phyloP scores from a whole-genome alignment of 2,329 filamentous ascomycete species.

The Colletotrichum costaricense region DNA sequence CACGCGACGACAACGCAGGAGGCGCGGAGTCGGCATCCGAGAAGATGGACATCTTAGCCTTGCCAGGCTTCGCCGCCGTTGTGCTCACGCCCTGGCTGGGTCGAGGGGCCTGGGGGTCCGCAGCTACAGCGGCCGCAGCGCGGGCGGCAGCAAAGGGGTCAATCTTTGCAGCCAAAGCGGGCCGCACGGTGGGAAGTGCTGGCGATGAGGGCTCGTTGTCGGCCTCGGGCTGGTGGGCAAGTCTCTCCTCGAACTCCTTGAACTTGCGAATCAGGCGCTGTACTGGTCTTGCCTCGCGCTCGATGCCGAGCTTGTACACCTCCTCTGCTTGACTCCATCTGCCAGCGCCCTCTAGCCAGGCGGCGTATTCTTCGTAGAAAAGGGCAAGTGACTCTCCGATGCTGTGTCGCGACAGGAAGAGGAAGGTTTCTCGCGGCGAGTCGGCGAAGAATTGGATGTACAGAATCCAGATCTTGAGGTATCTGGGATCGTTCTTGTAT shows the following conservation, averaged over 20 bases:
- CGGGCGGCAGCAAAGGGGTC: constrained; percentile 79
- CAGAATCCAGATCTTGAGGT: constrained; percentile 92
- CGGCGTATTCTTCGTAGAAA: constrained; percentile 97
- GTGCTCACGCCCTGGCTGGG: constrained; percentile 59
- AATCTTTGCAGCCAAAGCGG: constrained; percentile 85
- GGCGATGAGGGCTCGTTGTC: constrained; percentile 82
- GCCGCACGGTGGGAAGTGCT: constrained; percentile 83
- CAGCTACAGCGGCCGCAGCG: constrained; percentile 52
- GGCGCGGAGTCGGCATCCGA: constrained; percentile 77
- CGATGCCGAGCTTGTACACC: constrained; percentile 89
- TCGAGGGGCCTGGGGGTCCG: constrained; percentile 75
- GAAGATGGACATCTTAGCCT: constrained; percentile 91
- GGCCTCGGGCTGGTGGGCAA: constrained; percentile 72
- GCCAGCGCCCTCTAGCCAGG: constrained; percentile 86
- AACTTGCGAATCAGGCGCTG: constrained; percentile 90
- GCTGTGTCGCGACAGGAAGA: constrained; percentile 88
- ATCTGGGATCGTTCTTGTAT: constrained; percentile 95
- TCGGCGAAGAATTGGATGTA: constrained; percentile 96
- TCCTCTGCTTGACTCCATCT: constrained; percentile 94
- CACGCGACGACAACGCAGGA: constrained; percentile 64
- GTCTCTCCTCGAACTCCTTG: constrained; percentile 87
- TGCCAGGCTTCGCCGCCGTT: constrained; percentile 71
- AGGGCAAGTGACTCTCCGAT: constrained; percentile 90
- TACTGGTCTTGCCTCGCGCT: constrained; percentile 85
- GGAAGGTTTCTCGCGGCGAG: constrained; percentile 90